A percentile compares a stretch with the other conserved stretches of the same genome.
phyloP scores from a whole-genome alignment of 116 monocot species.

The Cymodocea nodosa region DNA sequence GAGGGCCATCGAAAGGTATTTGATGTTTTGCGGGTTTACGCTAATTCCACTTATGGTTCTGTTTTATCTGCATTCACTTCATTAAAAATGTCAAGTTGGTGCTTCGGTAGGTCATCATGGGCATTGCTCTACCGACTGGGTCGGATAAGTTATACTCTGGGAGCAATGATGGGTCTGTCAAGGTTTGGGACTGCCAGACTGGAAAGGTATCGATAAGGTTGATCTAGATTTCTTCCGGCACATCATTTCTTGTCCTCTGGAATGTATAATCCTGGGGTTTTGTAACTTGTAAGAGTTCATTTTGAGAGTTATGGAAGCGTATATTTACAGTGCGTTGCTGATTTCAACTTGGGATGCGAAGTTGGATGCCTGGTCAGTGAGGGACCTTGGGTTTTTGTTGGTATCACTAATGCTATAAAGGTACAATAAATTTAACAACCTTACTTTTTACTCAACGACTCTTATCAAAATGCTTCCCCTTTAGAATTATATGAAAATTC shows the following conservation, averaged over 20 bases:
- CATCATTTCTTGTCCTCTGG: too few relatives aligned
- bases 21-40: background rate
- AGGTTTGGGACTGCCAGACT: slow-evolving; percentile 81
- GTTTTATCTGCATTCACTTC: too few relatives aligned
- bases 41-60: background rate
- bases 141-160: slow-evolving; percentile 80
- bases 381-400: slow-evolving; percentile 79
- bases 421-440: slow-evolving; percentile 10
- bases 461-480: background rate
- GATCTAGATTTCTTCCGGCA: background rate
- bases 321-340: slow-evolving; percentile 34
- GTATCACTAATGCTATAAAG: slow-evolving; percentile 65
- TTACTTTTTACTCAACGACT: background rate
- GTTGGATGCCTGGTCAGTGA: slow-evolving; percentile 80
- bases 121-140: slow-evolving; percentile 70
- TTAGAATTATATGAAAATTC: too few relatives aligned
- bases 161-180: slow-evolving; percentile 66
- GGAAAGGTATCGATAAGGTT: slow-evolving; percentile 38
- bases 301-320: background rate
- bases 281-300: too few relatives aligned
- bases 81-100: background rate
- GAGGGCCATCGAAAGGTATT: slow-evolving; percentile 75
- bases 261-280: too few relatives aligned
- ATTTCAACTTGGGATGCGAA: slow-evolving; percentile 49
- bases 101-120: slow-evolving; percentile 50